Percentiles rank a stretch among this genome's conserved stretches.
Conservation (phyloP, 495 filamentous ascomycete genomes). For the Mycothermus thermophilus region DNA sequence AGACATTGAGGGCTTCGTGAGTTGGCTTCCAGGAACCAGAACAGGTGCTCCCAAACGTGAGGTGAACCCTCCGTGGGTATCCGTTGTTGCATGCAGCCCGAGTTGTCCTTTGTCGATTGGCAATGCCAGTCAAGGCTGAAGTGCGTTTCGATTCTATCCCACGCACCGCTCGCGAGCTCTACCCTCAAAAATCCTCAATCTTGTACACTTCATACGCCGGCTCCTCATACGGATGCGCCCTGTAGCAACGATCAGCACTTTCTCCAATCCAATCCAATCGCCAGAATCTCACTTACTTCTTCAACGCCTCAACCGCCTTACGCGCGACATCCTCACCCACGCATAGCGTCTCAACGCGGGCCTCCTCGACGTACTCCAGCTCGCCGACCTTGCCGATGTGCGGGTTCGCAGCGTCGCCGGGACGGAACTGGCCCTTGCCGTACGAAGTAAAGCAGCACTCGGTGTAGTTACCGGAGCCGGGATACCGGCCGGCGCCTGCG, state of each 20-base stretch:
- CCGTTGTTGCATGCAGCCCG: too few species aligned
- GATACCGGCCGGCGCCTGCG: conserved; percentile 48
- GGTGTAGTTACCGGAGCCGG: conserved; percentile 44
- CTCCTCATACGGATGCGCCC: conserved; percentile 69
- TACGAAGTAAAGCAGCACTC: conserved; percentile 43
- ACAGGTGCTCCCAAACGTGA: too few species aligned
- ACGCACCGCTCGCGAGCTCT: too few species aligned
- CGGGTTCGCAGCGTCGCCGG: conserved; percentile 39
- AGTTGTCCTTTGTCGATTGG: too few species aligned
- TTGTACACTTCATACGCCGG: conserved; percentile 61
- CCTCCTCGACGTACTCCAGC: conserved; percentile 38
- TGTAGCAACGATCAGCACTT: conserved; percentile 8
- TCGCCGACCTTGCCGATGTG: conserved; percentile 39
- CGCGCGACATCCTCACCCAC: conserved; percentile 27
- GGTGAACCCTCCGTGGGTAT: too few species aligned
- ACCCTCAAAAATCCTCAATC: conserved; percentile 53
- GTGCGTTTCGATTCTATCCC: too few species aligned
- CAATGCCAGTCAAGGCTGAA: too few species aligned
- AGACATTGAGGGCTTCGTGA: too few species aligned
- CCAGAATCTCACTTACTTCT: conserved; percentile 32
- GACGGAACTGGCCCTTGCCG: conserved; percentile 45
- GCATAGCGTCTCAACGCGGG: conserved; percentile 41
- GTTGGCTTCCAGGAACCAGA: too few species aligned
- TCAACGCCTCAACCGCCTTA: conserved; percentile 44
- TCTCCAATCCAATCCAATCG: neutral